Conservation (phyloP, 2,329 filamentous ascomycete genomes). For the Stemphylium vesicarium region DNA sequence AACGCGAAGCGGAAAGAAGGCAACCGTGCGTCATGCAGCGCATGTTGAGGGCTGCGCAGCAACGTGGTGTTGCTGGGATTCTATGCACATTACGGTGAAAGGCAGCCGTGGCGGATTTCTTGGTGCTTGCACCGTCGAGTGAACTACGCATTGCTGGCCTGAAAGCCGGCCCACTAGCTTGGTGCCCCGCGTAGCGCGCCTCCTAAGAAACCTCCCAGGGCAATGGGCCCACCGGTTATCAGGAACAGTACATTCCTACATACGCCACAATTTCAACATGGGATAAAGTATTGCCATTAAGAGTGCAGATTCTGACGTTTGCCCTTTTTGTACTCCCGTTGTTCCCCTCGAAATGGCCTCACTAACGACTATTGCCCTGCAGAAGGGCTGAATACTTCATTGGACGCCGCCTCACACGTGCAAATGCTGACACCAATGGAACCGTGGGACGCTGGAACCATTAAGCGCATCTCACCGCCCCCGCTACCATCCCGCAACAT, state of each 20-base stretch:
- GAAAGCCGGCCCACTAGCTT: slow-evolving; percentile 4
- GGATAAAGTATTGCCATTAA: background rate
- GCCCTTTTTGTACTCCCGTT: background rate
- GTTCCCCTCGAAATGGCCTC: too few species aligned
- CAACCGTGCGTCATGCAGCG: slow-evolving; percentile 26
- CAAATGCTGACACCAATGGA: slow-evolving; percentile 12
- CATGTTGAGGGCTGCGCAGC: slow-evolving; percentile 24
- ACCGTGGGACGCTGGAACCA: background rate
- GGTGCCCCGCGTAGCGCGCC: background rate
- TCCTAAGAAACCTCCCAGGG: background rate
- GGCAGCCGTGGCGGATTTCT: slow-evolving; percentile 25
- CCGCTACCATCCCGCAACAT: slow-evolving; percentile 7
- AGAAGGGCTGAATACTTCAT: background rate
- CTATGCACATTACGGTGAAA: slow-evolving; percentile 20
- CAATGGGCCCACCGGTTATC: background rate
- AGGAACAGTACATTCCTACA: background rate
- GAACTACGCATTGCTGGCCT: slow-evolving; percentile 13
- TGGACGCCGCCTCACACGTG: slow-evolving; percentile 11
- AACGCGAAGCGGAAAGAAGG: slow-evolving; percentile 9
- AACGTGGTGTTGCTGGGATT: background rate
- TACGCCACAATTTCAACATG: background rate
- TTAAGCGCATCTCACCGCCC: slow-evolving; percentile 20
- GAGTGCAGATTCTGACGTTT: background rate
- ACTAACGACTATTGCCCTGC: too few species aligned
- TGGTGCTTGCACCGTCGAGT: slow-evolving; percentile 2